phyloP scores from a whole-genome alignment of 83 land plant genomes.

The Picea abies region DNA sequence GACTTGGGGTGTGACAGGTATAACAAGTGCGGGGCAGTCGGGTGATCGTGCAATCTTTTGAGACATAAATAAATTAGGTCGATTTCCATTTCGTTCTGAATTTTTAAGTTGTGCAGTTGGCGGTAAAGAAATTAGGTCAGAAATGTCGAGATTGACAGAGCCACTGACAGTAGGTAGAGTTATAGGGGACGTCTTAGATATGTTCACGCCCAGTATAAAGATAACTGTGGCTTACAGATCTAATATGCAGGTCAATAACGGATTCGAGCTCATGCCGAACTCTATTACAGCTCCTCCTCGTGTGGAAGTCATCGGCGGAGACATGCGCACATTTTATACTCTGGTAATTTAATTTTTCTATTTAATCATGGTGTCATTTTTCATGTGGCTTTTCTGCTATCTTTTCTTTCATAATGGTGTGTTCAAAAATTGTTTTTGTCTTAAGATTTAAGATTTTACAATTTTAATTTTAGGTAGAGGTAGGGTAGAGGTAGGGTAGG shows the following conservation, averaged over 20 bases:
- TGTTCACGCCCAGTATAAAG: conserved; percentile 41
- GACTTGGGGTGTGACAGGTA: too few relatives aligned
- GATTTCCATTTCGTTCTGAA: too few relatives aligned
- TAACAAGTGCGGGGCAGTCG: too few relatives aligned
- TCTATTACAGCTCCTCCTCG: conserved; percentile 39
- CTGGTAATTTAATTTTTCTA: conserved; percentile 27
- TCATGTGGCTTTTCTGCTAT: neutral
- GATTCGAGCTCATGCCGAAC: conserved; percentile 62
- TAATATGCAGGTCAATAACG: conserved; percentile 57
- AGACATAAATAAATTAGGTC: too few relatives aligned
- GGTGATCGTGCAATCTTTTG: too few relatives aligned
- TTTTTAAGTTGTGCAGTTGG: too few relatives aligned
- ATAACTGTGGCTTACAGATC: conserved; percentile 42
- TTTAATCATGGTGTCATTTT: neutral
- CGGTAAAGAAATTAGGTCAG: too few relatives aligned
- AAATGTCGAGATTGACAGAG: conserved; percentile 19
- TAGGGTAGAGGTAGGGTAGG: too few relatives aligned
- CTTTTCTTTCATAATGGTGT: too few relatives aligned
- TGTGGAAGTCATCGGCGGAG: conserved; percentile 61
- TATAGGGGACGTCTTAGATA: conserved; percentile 65
- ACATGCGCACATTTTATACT: conserved; percentile 62
- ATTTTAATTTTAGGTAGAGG: too few relatives aligned
- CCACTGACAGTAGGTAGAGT: conserved; percentile 60
- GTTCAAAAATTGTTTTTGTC: too few relatives aligned
- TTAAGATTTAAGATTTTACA: too few relatives aligned